A percentile compares a stretch with the other conserved stretches of the same genome.
Conservation (phyloP, 2,329 filamentous ascomycete genomes). For the Helotiales sp. region DNA sequence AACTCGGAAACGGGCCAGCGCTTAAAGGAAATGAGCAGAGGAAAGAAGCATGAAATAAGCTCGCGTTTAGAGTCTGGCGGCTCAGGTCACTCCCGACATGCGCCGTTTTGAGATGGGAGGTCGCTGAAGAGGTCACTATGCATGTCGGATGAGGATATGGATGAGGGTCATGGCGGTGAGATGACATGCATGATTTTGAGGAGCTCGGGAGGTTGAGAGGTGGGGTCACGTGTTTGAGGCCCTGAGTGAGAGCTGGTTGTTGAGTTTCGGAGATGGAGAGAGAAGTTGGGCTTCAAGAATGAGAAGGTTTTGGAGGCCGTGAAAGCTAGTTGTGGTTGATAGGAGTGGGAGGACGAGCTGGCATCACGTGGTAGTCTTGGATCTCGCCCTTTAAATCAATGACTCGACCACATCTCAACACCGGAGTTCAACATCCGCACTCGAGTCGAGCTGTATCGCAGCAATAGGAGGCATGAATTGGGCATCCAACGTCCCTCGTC, state of each 20-base stretch:
- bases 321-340: background rate
- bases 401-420: too few species aligned
- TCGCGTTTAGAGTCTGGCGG: background rate
- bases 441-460: too few species aligned
- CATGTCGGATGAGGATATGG: too few species aligned
- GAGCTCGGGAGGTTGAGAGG: background rate
- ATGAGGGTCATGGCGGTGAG: background rate
- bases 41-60: background rate
- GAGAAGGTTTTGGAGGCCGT: too few species aligned
- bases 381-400: too few species aligned
- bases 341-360: background rate
- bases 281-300: background rate
- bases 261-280: background rate
- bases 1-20: background rate
- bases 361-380: too few species aligned
- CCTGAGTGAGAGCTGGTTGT: background rate
- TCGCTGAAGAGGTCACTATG: too few species aligned
- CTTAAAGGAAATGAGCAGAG: background rate
- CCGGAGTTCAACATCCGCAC: too few species aligned
- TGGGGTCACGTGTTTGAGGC: constrained; percentile 9
- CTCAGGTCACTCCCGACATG: background rate
- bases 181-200: background rate
- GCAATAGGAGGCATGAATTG: too few species aligned
- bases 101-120: too few species aligned
- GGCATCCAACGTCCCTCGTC: too few species aligned